phyloP scores from a whole-genome alignment of 176 grass and related monocot species.

The Oropetium thomaeum region DNA sequence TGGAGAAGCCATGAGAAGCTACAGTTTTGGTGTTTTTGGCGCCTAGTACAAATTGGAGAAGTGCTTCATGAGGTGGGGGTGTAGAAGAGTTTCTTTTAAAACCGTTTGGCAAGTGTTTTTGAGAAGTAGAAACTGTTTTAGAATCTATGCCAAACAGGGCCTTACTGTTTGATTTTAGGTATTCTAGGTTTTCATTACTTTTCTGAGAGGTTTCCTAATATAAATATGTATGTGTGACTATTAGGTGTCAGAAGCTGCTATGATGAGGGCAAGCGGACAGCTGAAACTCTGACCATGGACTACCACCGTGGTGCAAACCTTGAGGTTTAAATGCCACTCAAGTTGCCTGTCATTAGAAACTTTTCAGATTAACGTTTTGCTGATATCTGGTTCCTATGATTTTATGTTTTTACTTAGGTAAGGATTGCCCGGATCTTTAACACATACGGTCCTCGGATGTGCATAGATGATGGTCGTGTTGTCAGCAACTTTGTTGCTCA shows the following conservation, averaged over 20 bases:
- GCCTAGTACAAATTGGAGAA: too few species aligned
- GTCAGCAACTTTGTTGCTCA: constrained; percentile 95
- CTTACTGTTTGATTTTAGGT: neutral
- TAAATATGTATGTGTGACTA: neutral
- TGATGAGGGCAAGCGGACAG: constrained; percentile 81
- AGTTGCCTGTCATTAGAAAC: neutral
- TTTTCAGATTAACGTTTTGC: neutral
- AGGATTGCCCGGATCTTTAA: constrained; percentile 88
- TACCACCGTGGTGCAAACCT: constrained; percentile 77
- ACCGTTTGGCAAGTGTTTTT: too few species aligned
- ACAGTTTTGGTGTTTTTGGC: too few species aligned
- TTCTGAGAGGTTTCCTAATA: neutral
- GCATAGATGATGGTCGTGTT: constrained; percentile 85
- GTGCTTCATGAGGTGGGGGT: too few species aligned
- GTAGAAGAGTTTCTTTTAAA: too few species aligned
- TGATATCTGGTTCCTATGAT: neutral
- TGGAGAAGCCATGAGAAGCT: too few species aligned
- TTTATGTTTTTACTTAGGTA: constrained; percentile 34
- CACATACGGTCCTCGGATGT: constrained; percentile 88
- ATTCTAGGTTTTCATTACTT: constrained; percentile 1
- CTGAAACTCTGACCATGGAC: constrained; percentile 81
- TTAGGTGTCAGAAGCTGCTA: constrained; percentile 85
- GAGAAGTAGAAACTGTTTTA: too few species aligned
- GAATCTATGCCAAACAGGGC: too few species aligned
- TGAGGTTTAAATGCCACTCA: constrained; percentile 46